phyloP scores from a whole-genome alignment of 208 protist genomes.

The Blastocrithidia nonstop region DNA sequence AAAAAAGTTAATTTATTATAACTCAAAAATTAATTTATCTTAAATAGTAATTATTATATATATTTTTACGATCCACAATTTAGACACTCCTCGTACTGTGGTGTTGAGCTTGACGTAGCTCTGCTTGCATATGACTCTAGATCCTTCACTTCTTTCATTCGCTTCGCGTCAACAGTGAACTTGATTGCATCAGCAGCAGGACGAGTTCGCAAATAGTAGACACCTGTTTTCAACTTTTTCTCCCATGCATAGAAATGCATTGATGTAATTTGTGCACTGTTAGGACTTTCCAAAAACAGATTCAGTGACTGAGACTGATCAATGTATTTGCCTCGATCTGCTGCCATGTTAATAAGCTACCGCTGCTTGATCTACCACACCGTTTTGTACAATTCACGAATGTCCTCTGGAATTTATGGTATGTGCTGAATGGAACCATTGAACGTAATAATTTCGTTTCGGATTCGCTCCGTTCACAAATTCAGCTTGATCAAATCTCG shows the following conservation, averaged over 20 bases:
- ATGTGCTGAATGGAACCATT: conserved; percentile 94
- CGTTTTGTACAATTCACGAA: conserved; percentile 96
- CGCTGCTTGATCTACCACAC: conserved; percentile 98
- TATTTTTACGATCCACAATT: conserved; percentile 81
- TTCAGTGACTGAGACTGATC: conserved; percentile 99
- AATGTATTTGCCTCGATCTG: conserved; percentile 97
- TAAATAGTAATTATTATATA: too few species aligned
- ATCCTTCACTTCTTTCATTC: conserved; percentile 54
- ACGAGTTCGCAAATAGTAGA: conserved; percentile 98
- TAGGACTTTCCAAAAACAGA: conserved; percentile 94
- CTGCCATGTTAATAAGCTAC: conserved; percentile 97
- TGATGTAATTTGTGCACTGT: conserved; percentile 91
- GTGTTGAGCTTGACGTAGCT: conserved; percentile 4
- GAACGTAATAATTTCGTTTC: conserved; percentile 92
- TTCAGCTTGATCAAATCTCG: conserved; percentile 88
- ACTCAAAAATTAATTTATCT: too few species aligned
- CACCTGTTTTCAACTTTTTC: conserved; percentile 98
- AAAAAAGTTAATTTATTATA: too few species aligned
- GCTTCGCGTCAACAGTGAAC: conserved; percentile 96
- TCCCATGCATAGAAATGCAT: conserved; percentile 99
- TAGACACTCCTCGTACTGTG: conserved; percentile 64
- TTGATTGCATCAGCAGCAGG: conserved; percentile 98
- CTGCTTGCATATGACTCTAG: conserved; percentile 4
- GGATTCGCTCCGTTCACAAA: conserved; percentile 91
- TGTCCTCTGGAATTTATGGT: conserved; percentile 85